phyloP scores from a whole-genome alignment of 2,329 filamentous ascomycete genomes.

The Aspergillus novoparasiticus region DNA sequence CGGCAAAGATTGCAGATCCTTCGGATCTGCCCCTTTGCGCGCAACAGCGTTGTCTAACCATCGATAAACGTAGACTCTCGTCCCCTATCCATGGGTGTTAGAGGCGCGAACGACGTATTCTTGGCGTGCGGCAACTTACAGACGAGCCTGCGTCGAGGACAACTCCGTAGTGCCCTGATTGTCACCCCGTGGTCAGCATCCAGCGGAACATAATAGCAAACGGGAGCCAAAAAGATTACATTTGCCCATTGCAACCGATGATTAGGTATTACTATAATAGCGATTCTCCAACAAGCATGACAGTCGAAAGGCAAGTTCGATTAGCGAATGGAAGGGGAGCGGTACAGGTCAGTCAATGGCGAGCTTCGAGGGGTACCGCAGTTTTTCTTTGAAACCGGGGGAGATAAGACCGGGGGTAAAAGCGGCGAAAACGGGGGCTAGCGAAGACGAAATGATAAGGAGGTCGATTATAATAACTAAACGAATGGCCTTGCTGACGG shows the following conservation, averaged over 20 bases:
- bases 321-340: conserved; percentile 1
- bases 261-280: conserved; percentile 13
- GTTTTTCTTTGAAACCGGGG: background rate
- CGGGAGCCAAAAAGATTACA: conserved; percentile 29
- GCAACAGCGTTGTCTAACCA: conserved; percentile 80
- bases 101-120: background rate
- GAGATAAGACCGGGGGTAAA: background rate
- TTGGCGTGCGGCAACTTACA: conserved; percentile 43
- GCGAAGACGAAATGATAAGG: background rate
- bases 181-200: conserved; percentile 8
- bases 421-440: background rate
- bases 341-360: background rate
- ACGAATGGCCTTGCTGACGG: conserved; percentile 18
- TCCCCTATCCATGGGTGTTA: conserved; percentile 59
- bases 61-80: conserved; percentile 88
- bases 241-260: conserved; percentile 40
- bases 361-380: background rate
- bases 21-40: conserved; percentile 59
- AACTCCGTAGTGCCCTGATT: conserved; percentile 74
- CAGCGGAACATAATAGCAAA: background rate
- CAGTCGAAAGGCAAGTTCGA: conserved; percentile 18
- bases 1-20: conserved; percentile 71
- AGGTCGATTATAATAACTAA: conserved; percentile 5
- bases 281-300: conserved; percentile 34
- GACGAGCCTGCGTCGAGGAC: conserved; percentile 98